Conservation (phyloP, 2,329 filamentous ascomycete species). For the Epichloe gansuensis region DNA sequence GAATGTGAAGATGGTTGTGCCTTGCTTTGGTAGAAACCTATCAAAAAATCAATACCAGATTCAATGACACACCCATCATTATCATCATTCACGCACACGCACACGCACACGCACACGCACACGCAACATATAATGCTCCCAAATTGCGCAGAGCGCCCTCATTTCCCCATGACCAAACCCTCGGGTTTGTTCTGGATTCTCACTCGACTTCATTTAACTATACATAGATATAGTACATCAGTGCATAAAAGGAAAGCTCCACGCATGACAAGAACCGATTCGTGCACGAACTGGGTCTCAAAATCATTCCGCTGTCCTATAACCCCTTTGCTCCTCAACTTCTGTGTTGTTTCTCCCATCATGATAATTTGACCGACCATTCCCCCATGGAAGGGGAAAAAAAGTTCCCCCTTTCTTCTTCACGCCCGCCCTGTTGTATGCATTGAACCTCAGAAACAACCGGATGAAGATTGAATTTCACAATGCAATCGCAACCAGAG, state of each 20-base stretch:
- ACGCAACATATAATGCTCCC: too few species aligned
- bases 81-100: too few species aligned
- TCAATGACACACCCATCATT: too few species aligned
- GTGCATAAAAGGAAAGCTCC: not conserved
- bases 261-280: not conserved
- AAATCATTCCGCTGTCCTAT: not conserved
- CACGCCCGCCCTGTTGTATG: not conserved
- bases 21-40: too few species aligned
- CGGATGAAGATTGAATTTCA: not conserved
- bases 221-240: conserved; percentile 5
- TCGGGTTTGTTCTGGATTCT: not conserved
- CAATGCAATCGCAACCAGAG: not conserved
- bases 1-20: too few species aligned
- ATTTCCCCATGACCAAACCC: not conserved
- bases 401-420: not conserved
- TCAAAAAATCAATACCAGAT: too few species aligned
- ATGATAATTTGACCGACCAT: not conserved
- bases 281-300: not conserved
- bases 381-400: not conserved
- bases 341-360: not conserved
- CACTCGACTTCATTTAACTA: conserved; percentile 1
- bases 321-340: not conserved
- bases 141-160: too few species aligned
- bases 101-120: too few species aligned
- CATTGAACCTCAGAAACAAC: not conserved